phyloP scores from a whole-genome alignment of 768 basidiomycete species.

The Agaricus blazei region DNA sequence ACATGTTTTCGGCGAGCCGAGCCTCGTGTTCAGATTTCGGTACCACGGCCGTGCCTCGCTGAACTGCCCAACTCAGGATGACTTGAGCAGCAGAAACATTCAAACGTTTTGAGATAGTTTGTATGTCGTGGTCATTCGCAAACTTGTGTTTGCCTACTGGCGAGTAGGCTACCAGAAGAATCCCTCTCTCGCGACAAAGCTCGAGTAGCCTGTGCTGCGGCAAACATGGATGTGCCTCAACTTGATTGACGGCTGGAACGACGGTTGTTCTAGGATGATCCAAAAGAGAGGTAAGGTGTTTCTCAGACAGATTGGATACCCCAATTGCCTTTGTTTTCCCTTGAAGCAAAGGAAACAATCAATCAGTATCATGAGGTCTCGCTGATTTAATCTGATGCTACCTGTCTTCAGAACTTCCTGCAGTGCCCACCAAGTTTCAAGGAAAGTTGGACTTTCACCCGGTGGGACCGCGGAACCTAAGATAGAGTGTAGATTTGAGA shows the following conservation, averaged over 20 bases:
- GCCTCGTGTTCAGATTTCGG: conserved; percentile 43
- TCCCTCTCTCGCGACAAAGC: conserved; percentile 38
- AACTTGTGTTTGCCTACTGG: conserved; percentile 30
- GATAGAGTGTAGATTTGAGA: not conserved
- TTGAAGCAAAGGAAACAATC: not conserved
- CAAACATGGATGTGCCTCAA: conserved; percentile 42
- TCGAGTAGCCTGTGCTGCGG: conserved; percentile 36
- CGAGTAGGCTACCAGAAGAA: conserved; percentile 42
- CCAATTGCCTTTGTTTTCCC: conserved; percentile 8
- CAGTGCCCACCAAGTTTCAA: conserved; percentile 9
- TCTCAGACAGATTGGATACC: conserved; percentile 8
- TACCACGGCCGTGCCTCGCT: conserved; percentile 47
- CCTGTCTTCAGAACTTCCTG: conserved; percentile 7
- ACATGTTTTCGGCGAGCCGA: conserved; percentile 40
- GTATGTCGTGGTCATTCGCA: conserved; percentile 3
- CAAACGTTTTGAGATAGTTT: not conserved
- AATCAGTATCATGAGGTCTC: not conserved
- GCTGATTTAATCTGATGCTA: not conserved
- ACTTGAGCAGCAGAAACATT: conserved; percentile 32
- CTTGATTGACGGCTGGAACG: conserved; percentile 23
- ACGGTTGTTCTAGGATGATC: conserved; percentile 4
- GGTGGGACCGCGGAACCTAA: conserved; percentile 13
- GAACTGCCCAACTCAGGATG: conserved; percentile 52
- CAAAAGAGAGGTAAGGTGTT: conserved; percentile 1
- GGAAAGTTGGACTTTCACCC: conserved; percentile 6